Percentiles rank a stretch among this genome's conserved stretches.
phyloP scores from a whole-genome alignment of 1,139 yeast genomes.

The Zygoascus sp. region DNA sequence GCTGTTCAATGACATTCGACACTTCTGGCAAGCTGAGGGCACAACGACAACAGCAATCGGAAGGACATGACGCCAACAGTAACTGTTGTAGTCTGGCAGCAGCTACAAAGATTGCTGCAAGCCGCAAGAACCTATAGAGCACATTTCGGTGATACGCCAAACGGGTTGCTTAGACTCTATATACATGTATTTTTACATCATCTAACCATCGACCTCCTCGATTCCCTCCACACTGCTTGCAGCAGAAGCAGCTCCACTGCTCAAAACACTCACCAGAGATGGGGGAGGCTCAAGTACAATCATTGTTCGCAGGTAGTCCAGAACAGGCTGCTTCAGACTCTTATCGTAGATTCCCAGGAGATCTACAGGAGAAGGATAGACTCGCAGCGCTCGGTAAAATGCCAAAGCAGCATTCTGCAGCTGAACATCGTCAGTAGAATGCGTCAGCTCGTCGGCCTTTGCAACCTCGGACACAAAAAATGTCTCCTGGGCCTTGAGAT shows the following conservation, averaged over 20 bases:
- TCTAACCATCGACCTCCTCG: slow-evolving; percentile 9
- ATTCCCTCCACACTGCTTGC: slow-evolving; percentile 5
- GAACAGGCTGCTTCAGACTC: slow-evolving; percentile 74
- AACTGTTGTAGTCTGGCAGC: too few species aligned
- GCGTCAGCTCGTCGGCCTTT: slow-evolving; percentile 55
- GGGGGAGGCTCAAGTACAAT: slow-evolving; percentile 87
- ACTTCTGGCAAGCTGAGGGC: too few species aligned
- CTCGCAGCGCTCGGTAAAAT: slow-evolving; percentile 91
- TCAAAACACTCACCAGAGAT: slow-evolving; percentile 57
- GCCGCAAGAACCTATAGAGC: too few species aligned
- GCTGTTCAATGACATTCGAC: too few species aligned
- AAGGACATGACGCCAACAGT: too few species aligned
- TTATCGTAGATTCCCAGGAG: slow-evolving; percentile 84
- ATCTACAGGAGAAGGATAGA: slow-evolving; percentile 93
- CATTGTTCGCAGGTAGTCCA: slow-evolving; percentile 81
- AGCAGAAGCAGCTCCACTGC: slow-evolving; percentile 1
- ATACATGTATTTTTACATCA: not conserved
- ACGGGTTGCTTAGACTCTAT: not conserved
- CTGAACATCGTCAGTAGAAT: slow-evolving; percentile 25
- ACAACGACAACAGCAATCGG: too few species aligned
- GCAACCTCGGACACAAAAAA: slow-evolving; percentile 81
- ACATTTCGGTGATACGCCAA: too few species aligned
- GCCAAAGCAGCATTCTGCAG: slow-evolving; percentile 72
- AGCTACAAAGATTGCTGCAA: too few species aligned
- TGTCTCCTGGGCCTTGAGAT: slow-evolving; percentile 63